Percentiles rank a stretch among this genome's conserved stretches.
phyloP scores from a whole-genome alignment of 495 filamentous ascomycete genomes.

The Tuber magnatum region DNA sequence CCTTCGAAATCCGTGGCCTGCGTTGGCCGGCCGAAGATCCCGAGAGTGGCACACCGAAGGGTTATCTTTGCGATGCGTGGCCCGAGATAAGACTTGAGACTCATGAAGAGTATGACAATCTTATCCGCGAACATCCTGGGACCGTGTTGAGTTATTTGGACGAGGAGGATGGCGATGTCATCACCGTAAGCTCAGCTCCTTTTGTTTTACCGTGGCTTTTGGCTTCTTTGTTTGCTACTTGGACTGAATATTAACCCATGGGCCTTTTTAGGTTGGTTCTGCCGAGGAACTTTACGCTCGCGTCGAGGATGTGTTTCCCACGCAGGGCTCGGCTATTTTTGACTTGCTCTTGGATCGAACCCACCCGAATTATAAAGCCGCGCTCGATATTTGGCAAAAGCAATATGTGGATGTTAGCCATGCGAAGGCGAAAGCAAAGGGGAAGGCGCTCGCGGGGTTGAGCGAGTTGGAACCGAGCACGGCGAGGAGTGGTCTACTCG shows the following conservation, averaged over 20 bases:
- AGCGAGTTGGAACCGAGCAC: constrained; percentile 14
- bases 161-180: constrained; percentile 52
- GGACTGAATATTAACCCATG: background rate
- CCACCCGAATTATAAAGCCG: constrained; percentile 20
- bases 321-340: constrained; percentile 36
- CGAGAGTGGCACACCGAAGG: constrained; percentile 16
- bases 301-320: constrained; percentile 32
- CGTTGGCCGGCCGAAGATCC: constrained; percentile 27
- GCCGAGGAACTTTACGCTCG: constrained; percentile 35
- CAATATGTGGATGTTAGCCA: constrained; percentile 13
- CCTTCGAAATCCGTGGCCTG: constrained; percentile 43
- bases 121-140: constrained; percentile 47
- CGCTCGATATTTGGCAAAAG: constrained; percentile 29
- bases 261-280: constrained; percentile 32
- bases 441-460: constrained; percentile 16
- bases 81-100: constrained; percentile 33
- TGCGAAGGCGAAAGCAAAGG: constrained; percentile 27
- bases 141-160: constrained; percentile 51
- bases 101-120: constrained; percentile 47
- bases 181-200: constrained; percentile 46
- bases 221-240: background rate
- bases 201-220: background rate
- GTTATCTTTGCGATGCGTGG: constrained; percentile 6
- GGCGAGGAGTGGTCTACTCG: constrained; percentile 18
- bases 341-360: constrained; percentile 30